These are phyloP conservation scores for Cruciata laevipes DNA, from an alignment of 257 asterid species.

Conservation along the genomic window DNA sequence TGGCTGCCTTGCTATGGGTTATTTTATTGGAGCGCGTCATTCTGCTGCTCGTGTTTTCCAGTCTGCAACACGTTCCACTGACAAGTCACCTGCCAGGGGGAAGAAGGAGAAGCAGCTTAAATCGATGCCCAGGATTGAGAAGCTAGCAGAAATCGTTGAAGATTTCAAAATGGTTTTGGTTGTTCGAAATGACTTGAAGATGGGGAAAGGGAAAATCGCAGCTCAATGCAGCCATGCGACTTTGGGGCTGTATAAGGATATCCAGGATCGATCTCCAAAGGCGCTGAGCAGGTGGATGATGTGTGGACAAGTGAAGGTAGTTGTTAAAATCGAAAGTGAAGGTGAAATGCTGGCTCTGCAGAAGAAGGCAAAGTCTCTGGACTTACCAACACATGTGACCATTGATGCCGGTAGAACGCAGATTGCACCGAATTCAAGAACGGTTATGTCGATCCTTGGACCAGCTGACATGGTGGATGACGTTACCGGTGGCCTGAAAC, in stretches of 20 bases:
- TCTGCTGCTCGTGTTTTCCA: constrained; percentile 25
- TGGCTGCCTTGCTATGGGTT: constrained; percentile 74
- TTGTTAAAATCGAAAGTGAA: constrained; percentile 81
- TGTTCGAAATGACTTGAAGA: constrained; percentile 92
- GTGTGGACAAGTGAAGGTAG: constrained; percentile 99
- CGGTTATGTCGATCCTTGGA: constrained; percentile 94
- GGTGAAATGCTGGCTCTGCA: constrained; percentile 81
- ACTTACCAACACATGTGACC: constrained; percentile 72
- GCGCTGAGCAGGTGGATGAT: constrained; percentile 93
- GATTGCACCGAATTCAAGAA: constrained; percentile 95
- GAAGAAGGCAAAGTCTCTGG: constrained; percentile 69
- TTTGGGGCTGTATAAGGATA: constrained; percentile 84
- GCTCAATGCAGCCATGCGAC: constrained; percentile 99
- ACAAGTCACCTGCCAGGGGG: constrained; percentile 22
- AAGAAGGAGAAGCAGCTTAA: constrained; percentile 34
- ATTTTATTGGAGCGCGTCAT: constrained; percentile 51
- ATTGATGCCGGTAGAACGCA: constrained; percentile 98
- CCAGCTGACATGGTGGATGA: constrained; percentile 93
- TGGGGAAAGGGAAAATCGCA: constrained; percentile 99
- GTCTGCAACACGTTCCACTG: constrained; percentile 8
- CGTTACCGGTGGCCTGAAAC: constrained; percentile 92
- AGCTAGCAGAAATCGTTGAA: constrained; percentile 73
- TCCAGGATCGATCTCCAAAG: constrained; percentile 72
- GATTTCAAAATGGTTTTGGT: constrained; percentile 99
- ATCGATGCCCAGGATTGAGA: constrained; percentile 47